Evolutionary conservation across 1,139 yeast species (phyloP).

Genomic region (Geotrichum carabidarum): DNA sequence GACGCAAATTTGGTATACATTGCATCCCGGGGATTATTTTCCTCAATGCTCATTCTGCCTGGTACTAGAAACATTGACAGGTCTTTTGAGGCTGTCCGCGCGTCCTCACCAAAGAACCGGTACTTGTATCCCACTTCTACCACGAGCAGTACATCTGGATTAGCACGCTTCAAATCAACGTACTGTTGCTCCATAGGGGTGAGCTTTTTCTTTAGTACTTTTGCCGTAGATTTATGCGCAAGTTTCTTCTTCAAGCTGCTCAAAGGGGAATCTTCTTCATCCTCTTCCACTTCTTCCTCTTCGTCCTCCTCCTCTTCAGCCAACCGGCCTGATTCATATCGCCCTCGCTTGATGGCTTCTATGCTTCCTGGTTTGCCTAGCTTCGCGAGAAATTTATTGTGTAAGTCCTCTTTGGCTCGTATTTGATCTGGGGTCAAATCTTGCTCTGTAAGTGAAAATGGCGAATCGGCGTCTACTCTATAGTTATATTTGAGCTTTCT

Average conservation of each 20-base stretch:
- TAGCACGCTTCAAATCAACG: constrained; percentile 52
- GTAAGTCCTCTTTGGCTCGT: constrained; percentile 12
- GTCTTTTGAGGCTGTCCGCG: constrained; percentile 58
- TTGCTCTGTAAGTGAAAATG: not conserved
- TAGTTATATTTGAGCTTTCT: constrained; percentile 14
- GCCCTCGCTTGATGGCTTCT: constrained; percentile 21
- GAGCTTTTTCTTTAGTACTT: constrained; percentile 32
- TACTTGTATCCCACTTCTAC: constrained; percentile 90
- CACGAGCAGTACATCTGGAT: constrained; percentile 66
- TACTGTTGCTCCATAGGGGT: constrained; percentile 84
- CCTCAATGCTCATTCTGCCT: constrained; percentile 53
- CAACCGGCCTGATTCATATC: constrained; percentile 10
- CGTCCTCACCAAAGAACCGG: constrained; percentile 82
- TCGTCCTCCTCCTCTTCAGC: constrained; percentile 8
- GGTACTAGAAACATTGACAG: constrained; percentile 69
- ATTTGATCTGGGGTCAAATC: not conserved
- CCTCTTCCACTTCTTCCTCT: not conserved
- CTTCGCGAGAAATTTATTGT: constrained; percentile 21
- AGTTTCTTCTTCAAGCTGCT: constrained; percentile 1
- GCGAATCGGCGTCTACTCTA: not conserved
- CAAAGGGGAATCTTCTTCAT: constrained; percentile 1
- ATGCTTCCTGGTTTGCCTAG: constrained; percentile 25
- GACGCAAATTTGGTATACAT: constrained; percentile 62
- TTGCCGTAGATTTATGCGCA: not conserved
- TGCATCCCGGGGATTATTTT: constrained; percentile 38